A percentile compares a stretch with the other conserved stretches of the same genome.
Conservation (phyloP, 176 grass and related monocot species). For the Saccharum spontaneum region DNA sequence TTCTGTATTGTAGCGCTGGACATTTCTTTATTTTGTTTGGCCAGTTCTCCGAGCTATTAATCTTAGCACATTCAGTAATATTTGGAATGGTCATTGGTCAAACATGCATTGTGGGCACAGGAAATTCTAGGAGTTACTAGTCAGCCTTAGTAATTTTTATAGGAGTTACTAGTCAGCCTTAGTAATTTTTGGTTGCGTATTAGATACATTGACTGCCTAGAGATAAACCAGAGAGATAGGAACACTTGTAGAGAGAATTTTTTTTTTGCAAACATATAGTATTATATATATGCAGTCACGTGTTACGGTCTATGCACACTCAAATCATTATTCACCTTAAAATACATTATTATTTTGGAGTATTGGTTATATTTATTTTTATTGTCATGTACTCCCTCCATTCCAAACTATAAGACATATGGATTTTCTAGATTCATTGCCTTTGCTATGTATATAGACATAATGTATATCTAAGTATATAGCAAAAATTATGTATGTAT, state of each 20-base stretch:
- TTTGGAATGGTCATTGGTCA: not conserved
- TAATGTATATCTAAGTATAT: too few relatives aligned
- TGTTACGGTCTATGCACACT: not conserved
- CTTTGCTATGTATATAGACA: too few relatives aligned
- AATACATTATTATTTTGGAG: not conserved
- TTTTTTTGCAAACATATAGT: not conserved
- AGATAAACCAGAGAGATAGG: not conserved
- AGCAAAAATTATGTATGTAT: too few relatives aligned
- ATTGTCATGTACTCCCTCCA: too few relatives aligned
- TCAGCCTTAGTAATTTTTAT: not conserved
- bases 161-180: slow-evolving; percentile 13
- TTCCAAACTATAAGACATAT: too few relatives aligned
- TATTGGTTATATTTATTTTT: not conserved
- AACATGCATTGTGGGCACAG: not conserved
- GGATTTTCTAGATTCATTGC: too few relatives aligned
- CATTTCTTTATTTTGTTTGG: not conserved
- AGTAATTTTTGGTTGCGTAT: not conserved
- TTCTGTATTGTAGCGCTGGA: not conserved
- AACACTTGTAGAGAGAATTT: too few relatives aligned
- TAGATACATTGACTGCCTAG: not conserved
- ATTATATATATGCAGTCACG: not conserved
- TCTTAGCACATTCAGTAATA: not conserved
- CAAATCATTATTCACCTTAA: not conserved
- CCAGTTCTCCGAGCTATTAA: not conserved
- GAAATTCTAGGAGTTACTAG: slow-evolving; percentile 16